Base-by-base conservation (phyloP, 192 early-diverging fungal genomes). In the Coemansia interrupta region DNA sequence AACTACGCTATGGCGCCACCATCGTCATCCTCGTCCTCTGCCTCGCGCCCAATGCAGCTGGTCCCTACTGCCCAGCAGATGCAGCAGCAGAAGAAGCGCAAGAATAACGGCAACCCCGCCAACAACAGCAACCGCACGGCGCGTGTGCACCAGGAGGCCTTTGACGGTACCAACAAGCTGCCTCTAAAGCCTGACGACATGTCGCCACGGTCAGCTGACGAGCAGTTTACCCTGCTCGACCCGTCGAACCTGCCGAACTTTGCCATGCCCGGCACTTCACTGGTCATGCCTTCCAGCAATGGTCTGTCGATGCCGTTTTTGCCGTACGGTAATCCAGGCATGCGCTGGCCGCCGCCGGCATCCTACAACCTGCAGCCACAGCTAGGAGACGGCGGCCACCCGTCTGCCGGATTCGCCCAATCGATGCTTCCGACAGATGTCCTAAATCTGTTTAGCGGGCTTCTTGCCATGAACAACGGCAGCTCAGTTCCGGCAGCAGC, bases 121-220 rank as follows among this genome's bases (percentile, higher is more conserved):
- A n/a, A 13, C 26, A 61, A 58, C 45, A 53, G 63, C 28, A 69
- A 54, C 56, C 55, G 59, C 42, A 54, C 56, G 18, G 73, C 73
- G 49, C 73, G 73, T 19, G 73, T 77, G 29, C 68, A 77, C 54
- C 68, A 77, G 29, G 73, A 70, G 47, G 68, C 73, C 12, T 77
- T 77, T 28, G 73, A 77, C 40, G 73, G 73, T 46, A 70, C 73
- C n/a, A 70, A 77, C 48, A 67, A 66, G 64, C 64, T 70, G 53
- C 73, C 73, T 19, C 55, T 77, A 23, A 77, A 77, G 68, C 68
- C 67, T 7, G 73, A 77, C 36, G 73, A 66, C 53, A 28, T 66
- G 5, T 58, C 55, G 47, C 60, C 64, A 17, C 47, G 48, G n/a
- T 47, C 61, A 5, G 54, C 65, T 8, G 75, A 71, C 47, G 66